These are phyloP conservation scores for Lactarius evosmus DNA, from an alignment of 768 basidiomycete species.

Conservation along the genomic window DNA sequence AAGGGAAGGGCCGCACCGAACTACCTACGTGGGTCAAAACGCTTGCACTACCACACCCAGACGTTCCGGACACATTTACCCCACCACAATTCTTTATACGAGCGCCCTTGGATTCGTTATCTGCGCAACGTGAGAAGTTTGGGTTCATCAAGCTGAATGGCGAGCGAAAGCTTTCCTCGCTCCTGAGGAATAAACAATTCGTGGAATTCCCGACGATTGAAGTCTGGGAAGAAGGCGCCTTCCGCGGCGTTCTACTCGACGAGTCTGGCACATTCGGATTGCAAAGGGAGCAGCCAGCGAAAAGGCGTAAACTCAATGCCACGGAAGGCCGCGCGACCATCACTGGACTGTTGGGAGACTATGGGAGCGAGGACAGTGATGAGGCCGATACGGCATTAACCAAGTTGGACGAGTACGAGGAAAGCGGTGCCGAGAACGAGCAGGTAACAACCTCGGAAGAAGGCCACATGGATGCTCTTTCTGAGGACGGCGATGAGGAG, in stretches of 20 bases:
- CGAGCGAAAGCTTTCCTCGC: slow-evolving; percentile 42
- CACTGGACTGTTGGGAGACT: slow-evolving; percentile 54
- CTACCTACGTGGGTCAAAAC: slow-evolving; percentile 54
- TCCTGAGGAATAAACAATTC: slow-evolving; percentile 62
- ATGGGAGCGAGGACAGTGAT: slow-evolving; percentile 50
- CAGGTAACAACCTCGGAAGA: slow-evolving; percentile 36
- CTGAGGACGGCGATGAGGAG: slow-evolving; percentile 33
- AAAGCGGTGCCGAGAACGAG: slow-evolving; percentile 38
- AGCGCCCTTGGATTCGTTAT: slow-evolving; percentile 39
- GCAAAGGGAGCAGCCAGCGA: slow-evolving; percentile 39
- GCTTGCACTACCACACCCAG: slow-evolving; percentile 51
- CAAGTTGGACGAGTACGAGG: slow-evolving; percentile 45
- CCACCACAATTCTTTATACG: slow-evolving; percentile 61
- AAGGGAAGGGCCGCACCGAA: slow-evolving; percentile 44
- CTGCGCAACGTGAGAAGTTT: slow-evolving; percentile 9
- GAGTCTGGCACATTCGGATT: slow-evolving; percentile 44
- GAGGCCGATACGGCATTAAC: slow-evolving; percentile 33
- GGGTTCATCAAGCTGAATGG: slow-evolving; percentile 60
- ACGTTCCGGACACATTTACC: slow-evolving; percentile 54
- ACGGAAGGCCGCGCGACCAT: slow-evolving; percentile 55
- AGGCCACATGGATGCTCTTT: slow-evolving; percentile 32
- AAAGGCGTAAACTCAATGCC: slow-evolving; percentile 55
- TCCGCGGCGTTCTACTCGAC: slow-evolving; percentile 59
- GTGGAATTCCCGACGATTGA: slow-evolving; percentile 85
- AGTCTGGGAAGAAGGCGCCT: slow-evolving; percentile 60